Evolutionary conservation across 2,329 filamentous ascomycete species (phyloP).

Genomic region (Reticulascus tulasneorum): DNA sequence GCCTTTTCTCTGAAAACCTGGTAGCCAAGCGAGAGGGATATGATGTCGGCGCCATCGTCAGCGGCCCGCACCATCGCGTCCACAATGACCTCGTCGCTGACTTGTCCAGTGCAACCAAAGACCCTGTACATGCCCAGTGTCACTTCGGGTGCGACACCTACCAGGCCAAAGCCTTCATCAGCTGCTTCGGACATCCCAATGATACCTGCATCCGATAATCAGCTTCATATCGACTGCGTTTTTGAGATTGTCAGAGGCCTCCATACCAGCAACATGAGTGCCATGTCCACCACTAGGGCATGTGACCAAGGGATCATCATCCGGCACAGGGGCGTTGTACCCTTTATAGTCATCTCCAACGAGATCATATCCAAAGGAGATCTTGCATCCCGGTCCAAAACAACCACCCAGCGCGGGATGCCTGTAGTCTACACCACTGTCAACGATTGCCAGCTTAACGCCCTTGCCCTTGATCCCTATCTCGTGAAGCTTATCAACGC

Average conservation of each 20-base stretch:
- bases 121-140: slow-evolving; percentile 16
- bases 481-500: slow-evolving; percentile 34
- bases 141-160: slow-evolving; percentile 19
- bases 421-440: slow-evolving; percentile 39
- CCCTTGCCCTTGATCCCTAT: slow-evolving; percentile 39
- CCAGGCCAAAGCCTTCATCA: slow-evolving; percentile 18
- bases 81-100: slow-evolving; percentile 16
- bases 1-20: slow-evolving; percentile 12
- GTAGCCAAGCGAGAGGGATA: slow-evolving; percentile 20
- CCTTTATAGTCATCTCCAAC: slow-evolving; percentile 33
- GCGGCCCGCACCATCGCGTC: slow-evolving; percentile 19
- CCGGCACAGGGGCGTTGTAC: slow-evolving; percentile 25
- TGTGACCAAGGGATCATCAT: slow-evolving; percentile 34
- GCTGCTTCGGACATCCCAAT: too few species aligned
- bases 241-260: slow-evolving; percentile 30
- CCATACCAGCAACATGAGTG: slow-evolving; percentile 39
- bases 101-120: slow-evolving; percentile 9
- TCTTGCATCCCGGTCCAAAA: slow-evolving; percentile 44
- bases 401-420: slow-evolving; percentile 48
- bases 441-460: slow-evolving; percentile 36
- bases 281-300: slow-evolving; percentile 37
- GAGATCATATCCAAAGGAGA: slow-evolving; percentile 43
- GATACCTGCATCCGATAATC: too few species aligned
- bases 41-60: slow-evolving; percentile 20
- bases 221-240: too few species aligned